A percentile compares a stretch with the other conserved stretches of the same genome.
phyloP scores from a whole-genome alignment of 2,329 filamentous ascomycete species.

The Microcyclosporella mali region DNA sequence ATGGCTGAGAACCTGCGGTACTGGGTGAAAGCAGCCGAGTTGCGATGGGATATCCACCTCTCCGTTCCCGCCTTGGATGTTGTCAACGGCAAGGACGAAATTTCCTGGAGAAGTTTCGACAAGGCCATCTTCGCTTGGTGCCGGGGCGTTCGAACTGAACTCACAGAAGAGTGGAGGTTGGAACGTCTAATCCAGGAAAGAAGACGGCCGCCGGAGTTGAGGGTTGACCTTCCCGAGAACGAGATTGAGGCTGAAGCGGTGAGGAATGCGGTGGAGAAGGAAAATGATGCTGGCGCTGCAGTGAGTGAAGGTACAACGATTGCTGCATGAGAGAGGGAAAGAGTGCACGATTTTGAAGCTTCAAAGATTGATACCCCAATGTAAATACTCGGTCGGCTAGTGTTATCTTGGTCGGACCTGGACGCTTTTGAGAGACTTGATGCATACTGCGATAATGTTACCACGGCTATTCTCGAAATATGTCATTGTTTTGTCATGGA shows the following conservation, averaged over 20 bases:
- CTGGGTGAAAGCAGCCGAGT: constrained; percentile 93
- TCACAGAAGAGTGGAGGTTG: constrained; percentile 63
- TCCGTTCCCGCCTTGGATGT: constrained; percentile 80
- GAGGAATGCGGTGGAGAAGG: constrained; percentile 1
- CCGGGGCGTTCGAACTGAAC: constrained; percentile 72
- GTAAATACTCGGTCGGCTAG: background rate
- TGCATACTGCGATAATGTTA: background rate
- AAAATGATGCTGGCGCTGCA: background rate
- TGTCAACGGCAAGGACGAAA: constrained; percentile 63
- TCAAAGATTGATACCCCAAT: constrained; percentile 1
- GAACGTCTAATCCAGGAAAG: constrained; percentile 20
- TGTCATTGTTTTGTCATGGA: too few relatives aligned
- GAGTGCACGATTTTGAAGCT: background rate
- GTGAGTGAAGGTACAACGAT: too few relatives aligned
- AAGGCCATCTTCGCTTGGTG: constrained; percentile 78
- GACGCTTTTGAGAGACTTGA: background rate
- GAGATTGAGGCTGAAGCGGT: constrained; percentile 1
- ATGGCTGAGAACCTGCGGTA: constrained; percentile 88
- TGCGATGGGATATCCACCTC: constrained; percentile 83
- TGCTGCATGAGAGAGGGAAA: background rate
- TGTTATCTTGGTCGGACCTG: background rate
- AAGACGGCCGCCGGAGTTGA: constrained; percentile 26
- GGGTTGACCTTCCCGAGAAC: constrained; percentile 20
- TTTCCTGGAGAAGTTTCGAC: constrained; percentile 75
- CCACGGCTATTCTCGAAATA: background rate